Base-by-base conservation (phyloP, 805 yeast species). In the Ogataea glucozyma region DNA sequence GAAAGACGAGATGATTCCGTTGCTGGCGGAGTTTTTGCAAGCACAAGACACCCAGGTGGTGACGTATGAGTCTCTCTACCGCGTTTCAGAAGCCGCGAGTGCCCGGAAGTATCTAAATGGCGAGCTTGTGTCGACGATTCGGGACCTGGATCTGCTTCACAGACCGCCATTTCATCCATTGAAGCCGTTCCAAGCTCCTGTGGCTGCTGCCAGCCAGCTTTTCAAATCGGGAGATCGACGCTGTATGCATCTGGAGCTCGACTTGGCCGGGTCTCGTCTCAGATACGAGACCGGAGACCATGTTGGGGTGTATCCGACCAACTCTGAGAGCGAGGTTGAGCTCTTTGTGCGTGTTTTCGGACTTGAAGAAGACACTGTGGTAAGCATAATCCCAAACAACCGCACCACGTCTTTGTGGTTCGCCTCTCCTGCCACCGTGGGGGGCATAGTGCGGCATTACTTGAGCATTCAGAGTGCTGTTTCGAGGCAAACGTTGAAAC, bases 211-310 rank as follows among this genome's bases (percentile, higher is more conserved):
- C 4, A 67, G 67, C 45, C 93, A 85, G 63, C 72, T 88, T 44
- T 87, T 86, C 70, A 66, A 70, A 36, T 57, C 73, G 2, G 58
- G 62, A 20, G 67, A 64, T 19, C 80, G 95, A 67, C 76, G 78
- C 46, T 88, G 96, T 67, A 75, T 90, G 37, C 96, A 88, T 60
- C 75, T 81, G 43, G 96, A 88, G 61, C 75, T 91, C 49, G 95
- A 87, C 57, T 66, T 86, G 14, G 68, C 83, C 1, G 76, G 70
- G 14, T 75, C 89, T 4, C 80, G 80, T 54, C 70, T 91, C 57
- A 79, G 81, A 52, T 91, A 90, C 64, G 70, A 87, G 34, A 88
- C 97, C 3, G 98, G 98, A 60, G 98, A 91, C 62, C 97, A 91
- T 66, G 68, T 91, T 43, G 97, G 95, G 13, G 70, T 91, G 37